phyloP scores from a whole-genome alignment of 768 basidiomycete species.

The Leccinum disarticulatum region DNA sequence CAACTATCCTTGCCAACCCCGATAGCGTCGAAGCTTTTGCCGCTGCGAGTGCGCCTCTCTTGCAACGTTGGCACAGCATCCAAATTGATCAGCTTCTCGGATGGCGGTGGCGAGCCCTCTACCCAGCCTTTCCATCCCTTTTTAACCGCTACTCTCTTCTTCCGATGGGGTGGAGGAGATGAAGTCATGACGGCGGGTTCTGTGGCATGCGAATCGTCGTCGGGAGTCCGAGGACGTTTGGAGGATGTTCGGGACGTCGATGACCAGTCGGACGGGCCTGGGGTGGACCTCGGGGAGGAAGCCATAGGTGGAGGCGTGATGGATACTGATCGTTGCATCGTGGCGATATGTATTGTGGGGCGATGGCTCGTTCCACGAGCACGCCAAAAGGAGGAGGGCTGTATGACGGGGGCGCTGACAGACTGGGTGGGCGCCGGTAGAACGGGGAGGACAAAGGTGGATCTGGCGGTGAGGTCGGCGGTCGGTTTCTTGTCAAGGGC shows the following conservation, averaged over 20 bases:
- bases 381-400: conserved; percentile 60
- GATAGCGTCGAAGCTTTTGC: conserved; percentile 82
- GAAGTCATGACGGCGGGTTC: conserved; percentile 23
- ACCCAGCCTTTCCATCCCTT: conserved; percentile 95
- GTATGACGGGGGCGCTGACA: conserved; percentile 31
- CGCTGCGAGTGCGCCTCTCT: conserved; percentile 78
- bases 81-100: conserved; percentile 78
- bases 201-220: conserved; percentile 50
- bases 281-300: conserved; percentile 70
- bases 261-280: conserved; percentile 72
- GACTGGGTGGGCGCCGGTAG: conserved; percentile 20
- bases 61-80: conserved; percentile 68
- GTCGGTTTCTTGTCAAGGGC: conserved; percentile 35
- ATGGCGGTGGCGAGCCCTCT: conserved; percentile 79
- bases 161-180: conserved; percentile 43
- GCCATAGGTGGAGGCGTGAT: conserved; percentile 70
- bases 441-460: conserved; percentile 20
- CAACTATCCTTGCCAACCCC: conserved; percentile 75
- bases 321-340: conserved; percentile 67
- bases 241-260: conserved; percentile 76
- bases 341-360: conserved; percentile 71
- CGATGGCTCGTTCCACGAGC: conserved; percentile 41
- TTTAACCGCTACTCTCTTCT: conserved; percentile 60
- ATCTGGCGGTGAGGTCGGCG: conserved; percentile 13
- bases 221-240: conserved; percentile 75